Conservation (phyloP, 306 rosid species). For the Corylus americana region DNA sequence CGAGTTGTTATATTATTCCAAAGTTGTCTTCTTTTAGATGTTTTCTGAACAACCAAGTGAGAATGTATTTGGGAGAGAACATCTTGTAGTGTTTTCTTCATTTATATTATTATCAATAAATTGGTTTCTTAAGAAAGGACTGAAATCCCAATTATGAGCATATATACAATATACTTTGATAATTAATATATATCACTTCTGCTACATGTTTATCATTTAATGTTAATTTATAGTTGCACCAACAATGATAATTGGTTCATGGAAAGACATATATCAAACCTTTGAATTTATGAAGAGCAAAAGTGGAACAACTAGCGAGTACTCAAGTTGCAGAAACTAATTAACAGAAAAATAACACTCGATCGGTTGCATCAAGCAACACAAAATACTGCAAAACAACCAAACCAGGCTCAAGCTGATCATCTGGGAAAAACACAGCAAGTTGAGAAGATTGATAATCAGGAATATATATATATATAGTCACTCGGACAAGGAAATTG, state of each 20-base stretch:
- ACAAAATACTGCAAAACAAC: too few species aligned
- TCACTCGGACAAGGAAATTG: too few species aligned
- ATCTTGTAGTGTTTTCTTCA: not conserved
- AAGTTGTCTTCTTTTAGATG: not conserved
- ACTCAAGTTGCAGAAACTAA: not conserved
- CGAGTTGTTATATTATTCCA: too few species aligned
- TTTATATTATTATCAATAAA: not conserved
- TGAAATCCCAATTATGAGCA: not conserved
- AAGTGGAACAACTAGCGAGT: not conserved
- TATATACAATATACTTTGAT: too few species aligned
- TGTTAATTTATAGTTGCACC: not conserved
- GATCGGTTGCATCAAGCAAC: too few species aligned
- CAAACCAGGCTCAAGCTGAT: too few species aligned
- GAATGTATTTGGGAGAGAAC: not conserved
- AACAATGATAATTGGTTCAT: not conserved
- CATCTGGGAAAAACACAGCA: too few species aligned
- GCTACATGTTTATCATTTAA: not conserved
- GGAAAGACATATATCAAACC: too few species aligned
- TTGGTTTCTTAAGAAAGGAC: not conserved
- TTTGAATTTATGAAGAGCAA: not conserved
- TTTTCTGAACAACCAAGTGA: not conserved
- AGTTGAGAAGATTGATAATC: too few species aligned
- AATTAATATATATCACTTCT: too few species aligned
- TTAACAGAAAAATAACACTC: too few species aligned
- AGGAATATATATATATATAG: too few species aligned